These are phyloP conservation scores for Russula lepida DNA, from an alignment of 768 basidiomycete genomes.

Conservation along the genomic window DNA sequence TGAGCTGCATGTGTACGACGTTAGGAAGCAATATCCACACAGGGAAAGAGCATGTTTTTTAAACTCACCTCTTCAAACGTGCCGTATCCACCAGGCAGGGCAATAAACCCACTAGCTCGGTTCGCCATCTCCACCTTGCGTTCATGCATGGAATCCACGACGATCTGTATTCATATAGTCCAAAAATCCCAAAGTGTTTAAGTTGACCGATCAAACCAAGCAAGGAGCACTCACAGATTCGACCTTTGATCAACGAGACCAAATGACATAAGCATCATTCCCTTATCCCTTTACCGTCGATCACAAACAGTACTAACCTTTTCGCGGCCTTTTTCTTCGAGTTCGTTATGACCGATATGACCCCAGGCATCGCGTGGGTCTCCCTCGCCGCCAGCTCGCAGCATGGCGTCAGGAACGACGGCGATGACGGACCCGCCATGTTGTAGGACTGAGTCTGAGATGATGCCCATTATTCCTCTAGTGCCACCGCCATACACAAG, in stretches of 20 bases:
- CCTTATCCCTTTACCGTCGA: no score
- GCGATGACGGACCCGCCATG: slow-evolving; percentile 69
- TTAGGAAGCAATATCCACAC: background rate
- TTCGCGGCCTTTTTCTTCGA: slow-evolving; percentile 30
- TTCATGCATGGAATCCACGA: slow-evolving; percentile 80
- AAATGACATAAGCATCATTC: no score
- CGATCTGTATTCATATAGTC: slow-evolving; percentile 34
- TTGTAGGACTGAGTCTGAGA: slow-evolving; percentile 57
- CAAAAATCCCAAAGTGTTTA: background rate
- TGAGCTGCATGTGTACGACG: slow-evolving; percentile 36
- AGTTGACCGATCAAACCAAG: background rate
- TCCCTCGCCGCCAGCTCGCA: slow-evolving; percentile 52
- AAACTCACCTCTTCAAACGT: slow-evolving; percentile 84
- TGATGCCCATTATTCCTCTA: slow-evolving; percentile 79
- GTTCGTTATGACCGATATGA: slow-evolving; percentile 23
- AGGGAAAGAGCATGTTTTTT: background rate
- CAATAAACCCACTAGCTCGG: slow-evolving; percentile 71
- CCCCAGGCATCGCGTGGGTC: slow-evolving; percentile 26
- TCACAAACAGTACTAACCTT: slow-evolving; percentile 25
- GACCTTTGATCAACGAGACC: background rate
- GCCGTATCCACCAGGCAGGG: slow-evolving; percentile 88
- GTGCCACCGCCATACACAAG: slow-evolving; percentile 86
- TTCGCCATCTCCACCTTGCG: slow-evolving; percentile 89
- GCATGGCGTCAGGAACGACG: slow-evolving; percentile 71
- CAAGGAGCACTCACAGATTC: background rate